These are phyloP conservation scores for Tulasnella sp. DNA, from an alignment of 768 basidiomycete species.

Conservation along the genomic window DNA sequence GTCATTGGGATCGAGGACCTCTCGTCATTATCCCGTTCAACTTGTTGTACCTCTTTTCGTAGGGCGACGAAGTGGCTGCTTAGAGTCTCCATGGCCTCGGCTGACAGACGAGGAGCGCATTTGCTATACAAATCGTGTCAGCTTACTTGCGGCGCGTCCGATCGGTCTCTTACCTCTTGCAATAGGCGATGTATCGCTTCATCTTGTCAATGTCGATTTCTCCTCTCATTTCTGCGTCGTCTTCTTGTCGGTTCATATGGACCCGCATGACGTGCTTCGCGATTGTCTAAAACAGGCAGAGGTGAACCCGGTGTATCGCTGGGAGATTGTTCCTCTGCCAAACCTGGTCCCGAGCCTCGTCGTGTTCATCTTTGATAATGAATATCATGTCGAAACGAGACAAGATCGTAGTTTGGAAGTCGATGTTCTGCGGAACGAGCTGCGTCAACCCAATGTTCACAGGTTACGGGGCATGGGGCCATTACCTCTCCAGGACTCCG, in stretches of 20 bases:
- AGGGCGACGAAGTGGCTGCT: constrained; percentile 90
- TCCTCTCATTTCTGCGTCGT: constrained; percentile 54
- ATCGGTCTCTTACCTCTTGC: constrained; percentile 59
- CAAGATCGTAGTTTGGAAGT: constrained; percentile 95
- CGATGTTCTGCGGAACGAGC: constrained; percentile 54
- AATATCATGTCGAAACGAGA: constrained; percentile 99
- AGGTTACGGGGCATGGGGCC: too few relatives aligned
- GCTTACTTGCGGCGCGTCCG: not conserved
- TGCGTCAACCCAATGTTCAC: too few relatives aligned
- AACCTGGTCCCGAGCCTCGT: constrained; percentile 83
- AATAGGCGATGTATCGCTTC: constrained; percentile 94
- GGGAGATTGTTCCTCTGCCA: constrained; percentile 18
- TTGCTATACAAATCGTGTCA: constrained; percentile 41
- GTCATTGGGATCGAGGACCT: constrained; percentile 97
- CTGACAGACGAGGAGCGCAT: constrained; percentile 88
- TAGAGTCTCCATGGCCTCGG: constrained; percentile 91
- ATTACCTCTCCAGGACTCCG: constrained; percentile 83
- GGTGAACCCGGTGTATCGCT: not conserved
- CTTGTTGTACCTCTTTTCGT: constrained; percentile 86
- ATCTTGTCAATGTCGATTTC: constrained; percentile 97
- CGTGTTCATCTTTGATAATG: constrained; percentile 96
- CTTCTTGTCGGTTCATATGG: constrained; percentile 86
- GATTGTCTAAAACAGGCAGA: constrained; percentile 52
- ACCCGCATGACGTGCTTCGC: constrained; percentile 98
- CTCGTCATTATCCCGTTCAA: constrained; percentile 95